Evolutionary conservation across 805 yeast genomes (phyloP).

Genomic region (Wickerhamiella domercqiae): DNA sequence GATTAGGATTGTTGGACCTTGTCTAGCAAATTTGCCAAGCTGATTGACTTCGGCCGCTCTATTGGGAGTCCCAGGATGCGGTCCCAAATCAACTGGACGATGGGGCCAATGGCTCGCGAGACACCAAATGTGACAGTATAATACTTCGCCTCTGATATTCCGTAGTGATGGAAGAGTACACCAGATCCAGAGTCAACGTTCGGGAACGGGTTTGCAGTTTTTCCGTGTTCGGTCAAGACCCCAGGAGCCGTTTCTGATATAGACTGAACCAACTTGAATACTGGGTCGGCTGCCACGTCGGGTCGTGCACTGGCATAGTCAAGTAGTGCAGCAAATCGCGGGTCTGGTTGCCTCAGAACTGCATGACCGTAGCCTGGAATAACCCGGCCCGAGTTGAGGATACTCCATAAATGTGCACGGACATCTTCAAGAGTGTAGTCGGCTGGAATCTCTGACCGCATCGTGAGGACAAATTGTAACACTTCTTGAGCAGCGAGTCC

Average conservation of each 20-base stretch:
- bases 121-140: conserved; percentile 75
- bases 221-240: conserved; percentile 62
- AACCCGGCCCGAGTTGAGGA: conserved; percentile 58
- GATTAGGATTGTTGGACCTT: neutral
- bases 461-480: conserved; percentile 51
- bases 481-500: conserved; percentile 82
- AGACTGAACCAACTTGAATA: conserved; percentile 51
- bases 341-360: conserved; percentile 69
- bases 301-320: conserved; percentile 36
- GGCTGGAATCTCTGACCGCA: conserved; percentile 29
- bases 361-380: conserved; percentile 87
- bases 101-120: conserved; percentile 64
- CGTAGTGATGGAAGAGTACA: conserved; percentile 65
- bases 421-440: conserved; percentile 34
- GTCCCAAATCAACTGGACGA: conserved; percentile 68
- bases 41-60: conserved; percentile 58
- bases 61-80: conserved; percentile 63
- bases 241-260: conserved; percentile 59
- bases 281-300: conserved; percentile 43
- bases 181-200: conserved; percentile 74
- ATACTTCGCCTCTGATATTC: conserved; percentile 55
- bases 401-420: conserved; percentile 53
- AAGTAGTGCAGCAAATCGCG: conserved; percentile 61
- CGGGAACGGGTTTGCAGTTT: conserved; percentile 76
- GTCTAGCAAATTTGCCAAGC: conserved; percentile 25